phyloP scores from a whole-genome alignment of 371 early-diverging fungal species.

The Mortierella sp. region DNA sequence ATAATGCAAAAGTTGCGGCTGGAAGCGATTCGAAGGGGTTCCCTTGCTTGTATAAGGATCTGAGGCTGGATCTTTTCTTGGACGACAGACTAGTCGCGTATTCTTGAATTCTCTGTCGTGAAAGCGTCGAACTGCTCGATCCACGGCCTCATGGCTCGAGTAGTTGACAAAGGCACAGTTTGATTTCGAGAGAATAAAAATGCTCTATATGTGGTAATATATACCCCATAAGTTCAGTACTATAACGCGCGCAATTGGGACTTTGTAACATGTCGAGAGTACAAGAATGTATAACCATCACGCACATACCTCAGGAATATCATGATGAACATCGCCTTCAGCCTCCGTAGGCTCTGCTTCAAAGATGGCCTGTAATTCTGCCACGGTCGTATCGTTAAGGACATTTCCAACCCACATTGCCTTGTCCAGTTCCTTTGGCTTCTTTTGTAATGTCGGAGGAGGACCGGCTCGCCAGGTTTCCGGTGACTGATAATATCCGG shows the following conservation, averaged over 20 bases:
- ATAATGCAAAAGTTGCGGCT: constrained; percentile 8
- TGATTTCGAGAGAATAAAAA: constrained; percentile 57
- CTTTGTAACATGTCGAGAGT: neutral
- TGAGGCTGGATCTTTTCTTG: constrained; percentile 53
- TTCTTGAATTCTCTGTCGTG: constrained; percentile 58
- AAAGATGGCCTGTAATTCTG: constrained; percentile 57
- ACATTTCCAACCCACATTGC: constrained; percentile 64
- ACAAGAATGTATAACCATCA: neutral
- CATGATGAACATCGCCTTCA: constrained; percentile 40
- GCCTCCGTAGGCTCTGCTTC: constrained; percentile 46
- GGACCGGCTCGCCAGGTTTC: constrained; percentile 36
- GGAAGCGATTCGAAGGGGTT: constrained; percentile 8
- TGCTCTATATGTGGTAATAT: constrained; percentile 40
- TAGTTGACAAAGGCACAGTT: constrained; percentile 62
- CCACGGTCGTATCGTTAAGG: constrained; percentile 54
- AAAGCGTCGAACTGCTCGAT: constrained; percentile 54
- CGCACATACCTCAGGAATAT: constrained; percentile 39
- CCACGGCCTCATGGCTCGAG: constrained; percentile 57
- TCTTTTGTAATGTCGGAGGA: constrained; percentile 50
- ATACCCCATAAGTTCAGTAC: constrained; percentile 4
- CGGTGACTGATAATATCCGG: constrained; percentile 20
- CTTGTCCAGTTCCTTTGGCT: constrained; percentile 59
- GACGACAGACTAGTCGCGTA: constrained; percentile 56
- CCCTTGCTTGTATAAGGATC: constrained; percentile 29
- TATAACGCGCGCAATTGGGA: no score